These are phyloP conservation scores for Neopestalotiopsis clavispora DNA, from an alignment of 2,329 filamentous ascomycete species.

Conservation along the genomic window DNA sequence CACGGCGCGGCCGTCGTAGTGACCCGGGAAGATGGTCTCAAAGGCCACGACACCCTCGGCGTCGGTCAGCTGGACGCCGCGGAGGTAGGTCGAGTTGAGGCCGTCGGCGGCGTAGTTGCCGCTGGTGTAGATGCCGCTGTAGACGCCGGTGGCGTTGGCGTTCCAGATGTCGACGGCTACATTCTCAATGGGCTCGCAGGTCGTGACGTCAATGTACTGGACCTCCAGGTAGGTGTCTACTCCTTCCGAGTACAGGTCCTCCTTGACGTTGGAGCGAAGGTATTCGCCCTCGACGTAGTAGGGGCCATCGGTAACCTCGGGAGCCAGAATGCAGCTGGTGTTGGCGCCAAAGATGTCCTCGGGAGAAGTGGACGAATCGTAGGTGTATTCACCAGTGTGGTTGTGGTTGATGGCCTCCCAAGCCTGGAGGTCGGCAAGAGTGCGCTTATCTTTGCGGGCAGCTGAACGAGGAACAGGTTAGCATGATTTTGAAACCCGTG, in stretches of 20 bases:
- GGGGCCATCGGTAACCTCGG: constrained; percentile 42
- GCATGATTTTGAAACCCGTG: not conserved
- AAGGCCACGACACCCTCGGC: constrained; percentile 52
- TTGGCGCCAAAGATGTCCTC: constrained; percentile 40
- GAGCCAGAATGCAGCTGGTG: constrained; percentile 40
- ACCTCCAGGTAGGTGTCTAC: constrained; percentile 49
- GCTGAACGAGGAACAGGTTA: constrained; percentile 17
- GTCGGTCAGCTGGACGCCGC: constrained; percentile 53
- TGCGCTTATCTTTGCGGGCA: constrained; percentile 37
- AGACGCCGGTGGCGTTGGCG: constrained; percentile 41
- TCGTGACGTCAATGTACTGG: constrained; percentile 52
- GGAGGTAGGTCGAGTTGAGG: constrained; percentile 49
- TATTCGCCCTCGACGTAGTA: constrained; percentile 51
- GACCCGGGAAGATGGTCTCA: constrained; percentile 51
- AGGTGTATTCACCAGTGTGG: constrained; percentile 31
- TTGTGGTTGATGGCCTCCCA: constrained; percentile 42
- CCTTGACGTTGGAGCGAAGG: constrained; percentile 49
- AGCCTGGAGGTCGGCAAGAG: constrained; percentile 35
- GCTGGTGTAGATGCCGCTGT: constrained; percentile 25
- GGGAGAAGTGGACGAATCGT: constrained; percentile 37
- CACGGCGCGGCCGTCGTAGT: constrained; percentile 41
- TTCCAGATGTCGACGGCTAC: constrained; percentile 52
- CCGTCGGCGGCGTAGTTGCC: constrained; percentile 37
- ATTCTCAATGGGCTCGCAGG: constrained; percentile 47
- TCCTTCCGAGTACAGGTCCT: constrained; percentile 42